Evolutionary conservation across 192 early-diverging fungal genomes (phyloP), one percentile per base, ranked within the genome.

Genomic region (Phycomyces blakesleeanus): DNA sequence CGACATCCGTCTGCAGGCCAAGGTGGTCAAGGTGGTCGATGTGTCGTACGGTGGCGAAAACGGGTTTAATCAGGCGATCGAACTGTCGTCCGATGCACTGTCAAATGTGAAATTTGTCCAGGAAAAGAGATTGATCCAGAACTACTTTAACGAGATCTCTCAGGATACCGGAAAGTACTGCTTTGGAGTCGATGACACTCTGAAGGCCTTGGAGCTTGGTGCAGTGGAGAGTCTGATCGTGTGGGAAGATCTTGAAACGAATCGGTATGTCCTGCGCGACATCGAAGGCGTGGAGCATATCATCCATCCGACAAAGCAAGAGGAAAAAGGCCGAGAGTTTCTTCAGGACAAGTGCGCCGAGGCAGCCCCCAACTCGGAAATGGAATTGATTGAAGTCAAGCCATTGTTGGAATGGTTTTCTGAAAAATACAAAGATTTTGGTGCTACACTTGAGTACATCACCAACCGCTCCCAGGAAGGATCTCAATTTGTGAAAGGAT

Each of bases 41-140:
- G 97, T 99, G 20, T 95, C 94, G 38, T 99, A 99, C 68, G 97
- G 97, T 73, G 97, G 97, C 53, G 97, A 98, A 78, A 97, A 98
- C 80, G 97, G 97, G 3, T 99, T 99, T 76, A 95, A 97, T 81
- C 83, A 97, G 79, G 97, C 97, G 9, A 99, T 99, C 68, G 91
- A 92, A 51, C 81, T 99, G 66, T 87, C 89, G 61, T 87, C 88
- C 55, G 94, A 98, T 76, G 82, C 90, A 37, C 81, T 99, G 29
- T 81, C 88, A 68, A 98, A 98, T 73, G 94, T 98, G 75, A 98
- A 99, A 82, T 95, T 99, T 68, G 89, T 99, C 55, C 96, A 98
- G 79, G 97, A 99, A 82, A 97, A 98, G 83, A 92, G 93, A 74
- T 85, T 99, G 42, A 95, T 99, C 69, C 81, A 84, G 56, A 85